Evolutionary conservation across 2,329 filamentous ascomycete genomes (phyloP).

Genomic region (Trichoderma endophyticum): DNA sequence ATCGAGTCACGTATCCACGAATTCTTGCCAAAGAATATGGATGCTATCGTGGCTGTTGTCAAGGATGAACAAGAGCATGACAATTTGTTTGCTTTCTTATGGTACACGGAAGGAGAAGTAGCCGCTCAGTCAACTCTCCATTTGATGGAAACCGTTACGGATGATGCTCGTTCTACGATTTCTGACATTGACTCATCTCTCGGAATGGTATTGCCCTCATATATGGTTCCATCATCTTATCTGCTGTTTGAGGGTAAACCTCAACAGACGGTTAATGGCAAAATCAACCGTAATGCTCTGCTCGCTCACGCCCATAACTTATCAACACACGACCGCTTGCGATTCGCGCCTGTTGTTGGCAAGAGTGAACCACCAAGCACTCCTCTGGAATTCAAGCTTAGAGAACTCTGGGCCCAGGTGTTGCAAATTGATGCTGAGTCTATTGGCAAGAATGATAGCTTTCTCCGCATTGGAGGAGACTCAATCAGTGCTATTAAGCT

Average conservation of each 20-base stretch:
- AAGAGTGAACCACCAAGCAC: slow-evolving; percentile 17
- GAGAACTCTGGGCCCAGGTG: slow-evolving; percentile 15
- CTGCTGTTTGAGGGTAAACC: slow-evolving; percentile 19
- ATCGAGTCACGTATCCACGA: slow-evolving; percentile 17
- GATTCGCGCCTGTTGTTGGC: slow-evolving; percentile 2
- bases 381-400: slow-evolving; percentile 2
- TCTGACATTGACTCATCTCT: slow-evolving; percentile 15
- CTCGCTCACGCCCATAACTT: not conserved
- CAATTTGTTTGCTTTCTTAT: slow-evolving; percentile 17
- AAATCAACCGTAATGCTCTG: slow-evolving; percentile 14
- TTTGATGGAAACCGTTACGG: slow-evolving; percentile 10
- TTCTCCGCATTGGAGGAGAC: slow-evolving; percentile 43
- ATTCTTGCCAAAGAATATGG: slow-evolving; percentile 8
- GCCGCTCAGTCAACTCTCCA: not conserved
- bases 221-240: slow-evolving; percentile 21
- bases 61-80: slow-evolving; percentile 16
- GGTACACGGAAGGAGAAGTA: slow-evolving; percentile 14
- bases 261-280: slow-evolving; percentile 18
- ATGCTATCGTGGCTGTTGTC: slow-evolving; percentile 13
- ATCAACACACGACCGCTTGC: slow-evolving; percentile 3
- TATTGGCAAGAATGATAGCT: slow-evolving; percentile 28
- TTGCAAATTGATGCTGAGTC: not conserved
- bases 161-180: slow-evolving; percentile 3
- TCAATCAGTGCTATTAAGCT: slow-evolving; percentile 31
- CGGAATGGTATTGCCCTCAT: slow-evolving; percentile 13